Percentiles rank a stretch among this genome's conserved stretches.
These are phyloP conservation scores for Ganoderma meredithae DNA, from an alignment of 1,284 basidiomycete species.

Conservation along the genomic window DNA sequence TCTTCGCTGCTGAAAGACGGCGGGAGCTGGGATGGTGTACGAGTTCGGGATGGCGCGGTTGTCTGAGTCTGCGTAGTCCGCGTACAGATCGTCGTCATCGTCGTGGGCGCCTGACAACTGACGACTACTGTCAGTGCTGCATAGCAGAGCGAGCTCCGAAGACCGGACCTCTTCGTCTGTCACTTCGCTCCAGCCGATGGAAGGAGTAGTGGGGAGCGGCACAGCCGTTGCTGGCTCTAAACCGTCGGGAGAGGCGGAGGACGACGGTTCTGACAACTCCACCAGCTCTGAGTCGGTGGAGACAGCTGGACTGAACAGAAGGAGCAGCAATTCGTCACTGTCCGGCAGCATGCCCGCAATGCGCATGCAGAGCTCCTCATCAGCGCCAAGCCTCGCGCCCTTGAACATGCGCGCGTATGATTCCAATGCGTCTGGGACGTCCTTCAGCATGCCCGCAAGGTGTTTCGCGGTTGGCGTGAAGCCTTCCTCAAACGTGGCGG, in stretches of 20 bases:
- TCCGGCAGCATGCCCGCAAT: conserved; percentile 67
- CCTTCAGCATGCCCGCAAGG: conserved; percentile 88
- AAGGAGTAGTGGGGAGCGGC: background rate
- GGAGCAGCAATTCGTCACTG: conserved; percentile 61
- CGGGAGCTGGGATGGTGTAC: background rate
- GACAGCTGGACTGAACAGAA: conserved; percentile 43
- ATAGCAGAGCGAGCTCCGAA: background rate
- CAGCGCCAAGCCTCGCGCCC: conserved; percentile 68
- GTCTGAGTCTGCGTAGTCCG: background rate
- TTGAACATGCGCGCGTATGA: conserved; percentile 80
- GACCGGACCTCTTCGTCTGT: background rate
- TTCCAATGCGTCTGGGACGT: conserved; percentile 86
- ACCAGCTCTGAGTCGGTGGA: background rate
- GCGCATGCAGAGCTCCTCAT: conserved; percentile 62
- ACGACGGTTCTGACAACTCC: background rate
- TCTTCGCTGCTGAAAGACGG: background rate
- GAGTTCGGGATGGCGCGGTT: background rate
- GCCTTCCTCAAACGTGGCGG: conserved; percentile 68
- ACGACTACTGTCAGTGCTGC: background rate
- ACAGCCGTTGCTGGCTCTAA: background rate
- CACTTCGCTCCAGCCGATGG: background rate
- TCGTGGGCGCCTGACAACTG: background rate
- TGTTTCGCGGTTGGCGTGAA: conserved; percentile 73
- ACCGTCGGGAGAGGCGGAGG: background rate
- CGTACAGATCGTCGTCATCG: background rate